These are phyloP conservation scores for Ailanthus altissimus DNA, from an alignment of 345 rosid species.

Conservation along the genomic window DNA sequence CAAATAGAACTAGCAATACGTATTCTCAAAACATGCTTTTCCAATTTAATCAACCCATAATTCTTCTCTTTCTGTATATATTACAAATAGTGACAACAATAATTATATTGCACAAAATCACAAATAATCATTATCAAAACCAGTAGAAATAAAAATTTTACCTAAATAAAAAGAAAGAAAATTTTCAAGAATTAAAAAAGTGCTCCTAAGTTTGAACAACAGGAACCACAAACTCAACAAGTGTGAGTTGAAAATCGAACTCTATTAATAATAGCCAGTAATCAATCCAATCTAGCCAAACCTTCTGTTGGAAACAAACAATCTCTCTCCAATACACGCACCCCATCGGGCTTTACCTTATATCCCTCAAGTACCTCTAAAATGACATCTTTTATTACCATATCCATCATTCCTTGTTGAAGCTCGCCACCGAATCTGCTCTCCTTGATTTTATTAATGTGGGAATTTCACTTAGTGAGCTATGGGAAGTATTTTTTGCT, in stretches of 20 bases:
- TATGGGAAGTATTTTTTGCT: conserved; percentile 68
- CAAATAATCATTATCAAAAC: too few species aligned
- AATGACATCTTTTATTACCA: conserved; percentile 54
- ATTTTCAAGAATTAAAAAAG: conserved; percentile 57
- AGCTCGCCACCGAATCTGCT: conserved; percentile 51
- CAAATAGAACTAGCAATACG: conserved; percentile 67
- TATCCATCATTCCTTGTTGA: conserved; percentile 48
- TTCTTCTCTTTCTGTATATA: conserved; percentile 61
- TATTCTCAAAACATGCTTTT: conserved; percentile 62
- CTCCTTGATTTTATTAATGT: conserved; percentile 79
- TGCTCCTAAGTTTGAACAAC: conserved; percentile 61
- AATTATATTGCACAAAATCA: too few species aligned
- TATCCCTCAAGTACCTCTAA: conserved; percentile 65
- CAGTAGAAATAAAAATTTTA: background rate
- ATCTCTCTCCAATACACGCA: conserved; percentile 71
- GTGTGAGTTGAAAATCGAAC: conserved; percentile 67
- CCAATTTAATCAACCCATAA: conserved; percentile 41
- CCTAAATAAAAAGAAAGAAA: conserved; percentile 68
- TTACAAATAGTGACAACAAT: background rate
- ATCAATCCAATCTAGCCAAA: conserved; percentile 90
- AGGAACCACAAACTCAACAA: conserved; percentile 82
- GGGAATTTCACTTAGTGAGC: conserved; percentile 46
- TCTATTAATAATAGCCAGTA: conserved; percentile 54
- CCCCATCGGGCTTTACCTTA: conserved; percentile 65
- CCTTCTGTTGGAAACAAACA: conserved; percentile 93